These are phyloP conservation scores for Kockiozyma suomiensis DNA, from an alignment of 805 yeast genomes.

Conservation along the genomic window DNA sequence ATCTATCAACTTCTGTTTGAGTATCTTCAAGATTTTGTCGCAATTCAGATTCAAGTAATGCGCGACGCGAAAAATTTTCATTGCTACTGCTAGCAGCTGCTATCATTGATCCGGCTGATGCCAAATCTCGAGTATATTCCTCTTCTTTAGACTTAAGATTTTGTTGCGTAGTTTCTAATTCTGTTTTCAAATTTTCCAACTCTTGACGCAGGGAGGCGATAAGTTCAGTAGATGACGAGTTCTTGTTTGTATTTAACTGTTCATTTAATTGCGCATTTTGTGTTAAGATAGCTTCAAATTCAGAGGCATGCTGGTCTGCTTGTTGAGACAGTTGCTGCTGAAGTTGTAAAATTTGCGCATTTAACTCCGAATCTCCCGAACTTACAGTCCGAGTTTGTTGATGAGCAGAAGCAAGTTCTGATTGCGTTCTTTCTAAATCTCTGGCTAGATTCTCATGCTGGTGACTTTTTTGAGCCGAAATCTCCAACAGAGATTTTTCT, in stretches of 20 bases:
- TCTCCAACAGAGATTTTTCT: conserved; percentile 15
- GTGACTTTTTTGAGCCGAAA: conserved; percentile 11
- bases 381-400: too few species aligned
- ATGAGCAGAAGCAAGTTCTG: too few species aligned
- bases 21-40: not conserved
- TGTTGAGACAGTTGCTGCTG: not conserved
- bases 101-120: conserved; percentile 7
- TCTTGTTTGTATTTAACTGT: not conserved
- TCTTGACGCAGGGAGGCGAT: not conserved
- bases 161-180: not conserved
- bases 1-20: not conserved
- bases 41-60: not conserved
- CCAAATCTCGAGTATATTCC: conserved; percentile 10
- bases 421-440: not conserved
- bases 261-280: conserved; percentile 2
- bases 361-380: not conserved
- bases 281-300: conserved; percentile 1
- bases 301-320: conserved; percentile 2
- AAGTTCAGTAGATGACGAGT: not conserved
- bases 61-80: not conserved
- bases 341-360: not conserved
- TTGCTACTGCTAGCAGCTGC: conserved; percentile 4
- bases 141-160: conserved; percentile 1
- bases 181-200: not conserved
- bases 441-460: not conserved